Base-by-base conservation (phyloP, 1,284 basidiomycete genomes). In the Tausonia pullulans region DNA sequence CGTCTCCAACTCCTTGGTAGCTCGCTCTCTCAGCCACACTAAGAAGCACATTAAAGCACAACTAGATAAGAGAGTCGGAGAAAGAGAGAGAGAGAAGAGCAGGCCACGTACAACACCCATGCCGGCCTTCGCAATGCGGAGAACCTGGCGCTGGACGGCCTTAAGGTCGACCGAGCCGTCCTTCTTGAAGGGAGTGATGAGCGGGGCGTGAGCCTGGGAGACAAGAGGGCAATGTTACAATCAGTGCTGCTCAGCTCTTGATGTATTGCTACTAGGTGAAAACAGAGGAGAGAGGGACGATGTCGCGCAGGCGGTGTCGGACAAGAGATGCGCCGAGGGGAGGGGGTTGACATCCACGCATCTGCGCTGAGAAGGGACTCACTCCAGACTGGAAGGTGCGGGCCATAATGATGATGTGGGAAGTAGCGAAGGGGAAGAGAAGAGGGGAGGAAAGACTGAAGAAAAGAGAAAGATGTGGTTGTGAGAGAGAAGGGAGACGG, bases 101-200 rank as follows among this genome's bases (percentile, higher is more conserved):
- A 57, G 41, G 41, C 13, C 8, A 62, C 61, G 27, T n/a, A 63
- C 76, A 67, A 78, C 74, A 16, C 77, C 77, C 71, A 77, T 72
- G 14, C 74, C 74, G n/a, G 77, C 75, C 65, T 76, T 72, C 8
- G 77, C 77, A n/a, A 78, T 69, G 50, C 78, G 69, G 40, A 78
- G 73, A 59, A 78, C 75, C 68, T 78, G 77, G 63, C 73, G 74
- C n/a, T 74, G 70, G 58, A 78, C 70, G 9, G 77, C 75, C 14
- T 70, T 71, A 58, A 74, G 68, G 70, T 79, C 74, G 69, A 79
- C 69, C 44, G 71, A 67, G 16, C 58, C 64, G 27, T 69, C 66
- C 63, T 75, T 75, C 50, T 71, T 72, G 74, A 79, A 77, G n/a
- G 76, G 74, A 1, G 78, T 80, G 66, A 77, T 75, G 67, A 81